Base-by-base conservation (phyloP, 108 stramenopile species). In the Bacterosira constricta region DNA sequence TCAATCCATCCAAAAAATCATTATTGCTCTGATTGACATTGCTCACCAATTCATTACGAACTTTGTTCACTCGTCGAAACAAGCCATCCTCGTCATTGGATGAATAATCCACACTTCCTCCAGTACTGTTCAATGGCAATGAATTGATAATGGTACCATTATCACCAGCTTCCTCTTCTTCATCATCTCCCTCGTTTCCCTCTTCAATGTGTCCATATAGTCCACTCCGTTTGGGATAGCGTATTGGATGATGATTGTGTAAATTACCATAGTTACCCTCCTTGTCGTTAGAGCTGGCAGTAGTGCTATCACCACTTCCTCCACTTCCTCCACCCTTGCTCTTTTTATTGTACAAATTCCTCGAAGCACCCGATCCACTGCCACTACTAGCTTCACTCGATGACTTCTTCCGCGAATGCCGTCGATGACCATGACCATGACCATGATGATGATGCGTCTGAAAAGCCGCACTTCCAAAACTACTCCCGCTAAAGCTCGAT, bases 151-250 rank as follows among this genome's bases (percentile, higher is more conserved):
- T n/a, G n/a, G 18, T 15, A 20, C 32, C 31, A 17, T 29, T 27
- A 35, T 32, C 41, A 46, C 18, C 2, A 45, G 10, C 20, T 2
- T 37, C 32, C 10, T 63, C 36, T 7, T 55, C 42, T 13, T 34
- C 31, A 27, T 66, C 74, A 15, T 66, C 58, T 38, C 49, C 65
- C n/a, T 66, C 61, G 21, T 36, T 21, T 29, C 17, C 49, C 29
- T 66, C 65, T 36, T 73, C 34, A 20, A 37, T 54, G 11, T 54
- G 29, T 10, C 49, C 51, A 51, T 65, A 9, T 8, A 60, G 38
- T 20, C 62, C 57, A 25, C 70, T 71, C 36, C 71, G 61, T 7
- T 60, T 59, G 4, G 74, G 74, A 45, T 66, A 75, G 1, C 56
- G 38, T 4, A 54, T 35, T 2, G 74, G 74, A 66, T 66, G 63